These are phyloP conservation scores for Zymoseptoria crescenta DNA, from an alignment of 2,329 filamentous ascomycete genomes.

Conservation along the genomic window DNA sequence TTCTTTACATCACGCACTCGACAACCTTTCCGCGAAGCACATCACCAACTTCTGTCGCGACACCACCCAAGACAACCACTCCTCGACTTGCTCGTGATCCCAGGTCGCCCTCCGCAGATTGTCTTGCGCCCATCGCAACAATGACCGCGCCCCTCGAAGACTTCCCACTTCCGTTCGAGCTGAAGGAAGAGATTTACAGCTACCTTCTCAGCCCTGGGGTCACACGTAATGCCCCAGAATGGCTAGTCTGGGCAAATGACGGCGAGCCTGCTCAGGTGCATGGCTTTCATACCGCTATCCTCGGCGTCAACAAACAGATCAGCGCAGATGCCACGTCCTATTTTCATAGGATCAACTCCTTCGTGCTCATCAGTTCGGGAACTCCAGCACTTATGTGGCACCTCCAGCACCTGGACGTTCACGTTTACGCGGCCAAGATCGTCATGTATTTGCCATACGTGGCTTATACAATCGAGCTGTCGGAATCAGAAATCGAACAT, in stretches of 20 bases:
- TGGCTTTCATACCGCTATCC: neutral
- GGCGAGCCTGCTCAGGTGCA: neutral
- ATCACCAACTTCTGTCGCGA: neutral
- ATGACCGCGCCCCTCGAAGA: neutral
- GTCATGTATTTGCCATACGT: neutral
- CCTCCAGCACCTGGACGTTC: neutral
- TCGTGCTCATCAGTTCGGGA: neutral
- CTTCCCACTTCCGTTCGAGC: neutral
- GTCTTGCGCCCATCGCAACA: neutral
- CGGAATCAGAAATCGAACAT: neutral
- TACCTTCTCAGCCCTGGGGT: neutral
- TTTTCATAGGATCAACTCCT: neutral
- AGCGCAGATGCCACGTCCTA: neutral
- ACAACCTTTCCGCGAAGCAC: neutral
- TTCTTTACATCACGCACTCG: neutral
- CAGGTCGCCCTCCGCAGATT: neutral
- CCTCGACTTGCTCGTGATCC: neutral
- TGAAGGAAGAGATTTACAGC: neutral
- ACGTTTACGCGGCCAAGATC: neutral
- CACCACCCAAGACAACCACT: neutral
- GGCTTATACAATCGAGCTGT: neutral
- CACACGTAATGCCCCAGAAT: neutral
- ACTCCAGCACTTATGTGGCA: neutral
- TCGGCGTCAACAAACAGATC: constrained; percentile 1
- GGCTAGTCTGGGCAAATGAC: neutral